A percentile compares a stretch with the other conserved stretches of the same genome.
These are phyloP conservation scores for Aspergillus sp. DNA, from an alignment of 2,329 filamentous ascomycete genomes.

Conservation along the genomic window DNA sequence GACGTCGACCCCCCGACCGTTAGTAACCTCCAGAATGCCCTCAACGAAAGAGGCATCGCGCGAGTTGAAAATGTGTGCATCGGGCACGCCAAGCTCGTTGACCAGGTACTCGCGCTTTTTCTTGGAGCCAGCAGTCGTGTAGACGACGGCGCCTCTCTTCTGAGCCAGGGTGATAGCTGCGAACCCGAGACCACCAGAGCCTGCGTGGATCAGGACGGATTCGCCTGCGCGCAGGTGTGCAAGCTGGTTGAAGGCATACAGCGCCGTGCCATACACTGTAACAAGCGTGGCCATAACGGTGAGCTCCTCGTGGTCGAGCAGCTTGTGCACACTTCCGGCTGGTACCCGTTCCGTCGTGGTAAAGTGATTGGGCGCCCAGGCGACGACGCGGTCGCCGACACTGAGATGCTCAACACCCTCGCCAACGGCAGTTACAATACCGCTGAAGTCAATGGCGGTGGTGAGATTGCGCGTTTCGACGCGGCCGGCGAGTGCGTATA, in stretches of 20 bases:
- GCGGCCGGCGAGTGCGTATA: slow-evolving; percentile 6
- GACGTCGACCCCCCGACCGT: slow-evolving; percentile 6
- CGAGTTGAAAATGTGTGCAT: slow-evolving; percentile 7
- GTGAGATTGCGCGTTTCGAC: slow-evolving; percentile 2
- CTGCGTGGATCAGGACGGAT: neutral
- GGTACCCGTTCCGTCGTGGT: neutral
- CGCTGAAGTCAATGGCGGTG: neutral
- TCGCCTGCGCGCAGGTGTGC: neutral
- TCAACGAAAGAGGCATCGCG: slow-evolving; percentile 1
- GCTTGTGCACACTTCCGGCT: neutral
- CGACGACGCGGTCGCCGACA: slow-evolving; percentile 13
- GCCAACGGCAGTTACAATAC: slow-evolving; percentile 5
- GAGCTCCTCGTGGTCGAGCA: neutral
- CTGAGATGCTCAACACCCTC: neutral
- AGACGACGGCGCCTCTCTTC: neutral
- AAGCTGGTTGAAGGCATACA: neutral
- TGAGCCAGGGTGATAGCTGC: neutral
- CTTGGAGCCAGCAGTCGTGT: neutral
- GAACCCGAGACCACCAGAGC: neutral
- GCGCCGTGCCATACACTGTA: neutral
- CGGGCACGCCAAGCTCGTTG: slow-evolving; percentile 6
- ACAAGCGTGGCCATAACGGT: neutral
- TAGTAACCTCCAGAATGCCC: neutral
- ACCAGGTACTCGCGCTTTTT: slow-evolving; percentile 7
- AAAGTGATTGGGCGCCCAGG: slow-evolving; percentile 9